Conservation (phyloP, 2,329 filamentous ascomycete species). For the Colletotrichum phormii region DNA sequence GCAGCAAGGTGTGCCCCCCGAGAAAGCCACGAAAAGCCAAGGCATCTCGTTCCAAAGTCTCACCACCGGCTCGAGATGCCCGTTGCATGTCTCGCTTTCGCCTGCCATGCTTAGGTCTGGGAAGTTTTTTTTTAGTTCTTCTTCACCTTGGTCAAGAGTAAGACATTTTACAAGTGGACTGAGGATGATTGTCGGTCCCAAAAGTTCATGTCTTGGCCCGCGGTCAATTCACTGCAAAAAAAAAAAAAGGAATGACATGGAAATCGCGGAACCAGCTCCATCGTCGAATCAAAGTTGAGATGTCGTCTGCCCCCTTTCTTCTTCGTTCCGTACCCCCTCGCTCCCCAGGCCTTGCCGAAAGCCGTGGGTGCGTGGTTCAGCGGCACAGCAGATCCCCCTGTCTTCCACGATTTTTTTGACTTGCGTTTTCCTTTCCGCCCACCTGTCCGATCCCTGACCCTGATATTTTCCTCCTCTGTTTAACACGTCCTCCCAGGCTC, state of each 20-base stretch:
- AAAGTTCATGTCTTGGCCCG: slow-evolving; percentile 9
- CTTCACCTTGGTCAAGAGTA: slow-evolving; percentile 13
- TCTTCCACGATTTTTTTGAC: background rate
- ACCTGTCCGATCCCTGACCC: slow-evolving; percentile 25
- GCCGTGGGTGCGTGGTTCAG: slow-evolving; percentile 15
- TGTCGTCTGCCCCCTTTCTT: slow-evolving; percentile 18
- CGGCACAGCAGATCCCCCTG: slow-evolving; percentile 33
- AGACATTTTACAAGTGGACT: slow-evolving; percentile 13
- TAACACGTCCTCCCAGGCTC: slow-evolving; percentile 2
- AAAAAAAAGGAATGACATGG: slow-evolving; percentile 25
- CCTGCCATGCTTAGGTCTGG: background rate
- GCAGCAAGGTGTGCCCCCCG: slow-evolving; percentile 3
- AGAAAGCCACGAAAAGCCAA: background rate
- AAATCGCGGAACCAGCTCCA: slow-evolving; percentile 21
- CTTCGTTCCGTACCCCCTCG: slow-evolving; percentile 11
- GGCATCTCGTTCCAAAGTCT: slow-evolving; percentile 5
- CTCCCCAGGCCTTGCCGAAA: slow-evolving; percentile 24
- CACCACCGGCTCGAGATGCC: slow-evolving; percentile 21
- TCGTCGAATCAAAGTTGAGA: background rate
- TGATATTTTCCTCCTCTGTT: slow-evolving; percentile 21
- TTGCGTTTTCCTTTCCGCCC: slow-evolving; percentile 37
- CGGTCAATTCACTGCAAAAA: slow-evolving; percentile 8
- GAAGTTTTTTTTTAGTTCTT: slow-evolving; percentile 16
- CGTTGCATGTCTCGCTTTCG: slow-evolving; percentile 30
- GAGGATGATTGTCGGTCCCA: background rate